phyloP scores from a whole-genome alignment of 2,329 filamentous ascomycete species.

The Ilyonectria sp. region DNA sequence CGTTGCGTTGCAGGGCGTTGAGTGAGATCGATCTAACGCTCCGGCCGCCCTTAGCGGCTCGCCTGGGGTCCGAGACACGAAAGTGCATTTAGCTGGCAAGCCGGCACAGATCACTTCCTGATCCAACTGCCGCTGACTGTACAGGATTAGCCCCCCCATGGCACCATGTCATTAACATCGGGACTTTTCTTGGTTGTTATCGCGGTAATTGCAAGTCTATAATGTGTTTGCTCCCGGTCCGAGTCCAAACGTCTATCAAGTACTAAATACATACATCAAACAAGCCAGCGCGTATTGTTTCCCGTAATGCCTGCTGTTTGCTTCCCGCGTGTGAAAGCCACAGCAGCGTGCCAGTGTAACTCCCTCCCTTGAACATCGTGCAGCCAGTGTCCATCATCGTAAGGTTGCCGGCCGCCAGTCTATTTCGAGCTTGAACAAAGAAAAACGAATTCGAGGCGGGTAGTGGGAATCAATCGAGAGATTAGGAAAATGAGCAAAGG shows the following conservation, averaged over 20 bases:
- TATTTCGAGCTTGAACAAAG: constrained; percentile 49
- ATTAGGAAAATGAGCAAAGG: constrained; percentile 26
- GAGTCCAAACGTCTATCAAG: constrained; percentile 45
- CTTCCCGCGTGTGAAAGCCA: constrained; percentile 35
- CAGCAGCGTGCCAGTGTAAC: constrained; percentile 46
- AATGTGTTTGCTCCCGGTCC: constrained; percentile 37
- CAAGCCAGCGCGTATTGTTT: constrained; percentile 48
- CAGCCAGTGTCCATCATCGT: constrained; percentile 47
- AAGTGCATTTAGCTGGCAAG: constrained; percentile 2
- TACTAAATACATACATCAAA: constrained; percentile 46
- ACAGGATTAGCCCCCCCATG: constrained; percentile 11
- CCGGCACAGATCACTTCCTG: constrained; percentile 27
- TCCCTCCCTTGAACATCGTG: constrained; percentile 47
- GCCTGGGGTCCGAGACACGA: constrained; percentile 19
- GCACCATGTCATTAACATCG: not conserved
- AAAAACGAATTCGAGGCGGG: constrained; percentile 38
- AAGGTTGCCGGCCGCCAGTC: constrained; percentile 48
- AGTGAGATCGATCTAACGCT: not conserved
- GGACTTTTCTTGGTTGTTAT: not conserved
- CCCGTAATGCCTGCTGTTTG: constrained; percentile 43
- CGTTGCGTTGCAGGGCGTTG: not conserved
- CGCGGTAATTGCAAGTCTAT: constrained; percentile 46
- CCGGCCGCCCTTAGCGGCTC: not conserved
- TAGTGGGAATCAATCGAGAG: constrained; percentile 43
- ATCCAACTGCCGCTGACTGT: constrained; percentile 16